Evolutionary conservation across 805 yeast genomes (phyloP), one percentile per base, ranked within the genome.

Genomic region (Saccharomyces eubayanus): DNA sequence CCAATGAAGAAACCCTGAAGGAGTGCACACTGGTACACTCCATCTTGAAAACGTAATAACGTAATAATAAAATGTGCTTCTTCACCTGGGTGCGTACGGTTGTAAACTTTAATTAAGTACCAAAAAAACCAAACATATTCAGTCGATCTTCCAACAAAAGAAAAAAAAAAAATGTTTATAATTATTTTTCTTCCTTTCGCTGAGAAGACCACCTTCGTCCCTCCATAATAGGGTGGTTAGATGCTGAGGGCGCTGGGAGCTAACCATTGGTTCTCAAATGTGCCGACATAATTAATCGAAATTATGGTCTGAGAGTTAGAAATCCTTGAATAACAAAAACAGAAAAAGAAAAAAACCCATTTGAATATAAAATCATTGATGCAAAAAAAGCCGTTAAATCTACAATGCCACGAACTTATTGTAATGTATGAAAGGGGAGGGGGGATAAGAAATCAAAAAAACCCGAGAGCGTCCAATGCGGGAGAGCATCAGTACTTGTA

Each of bases 121-220:
- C 66, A 66, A 66, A 67, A 60, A 59, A 62, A 64, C 60, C 70
- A 62, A 67, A 66, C 71, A 57, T 66, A 57, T 63, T 55, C 62
- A 60, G 71, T 64, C 71, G 65, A 62, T 55, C 51, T 47, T 43
- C 48, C 45, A n/a, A 16, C 16, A 11, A 11, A 21, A 11, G 20
- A 16, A 6, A 16, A 36, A 10, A 11, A 16, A 36, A 16, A n/a
- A 21, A 6, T 3, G 24, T 8, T 36, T 5, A 8, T 6, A 6
- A 31, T 27, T 8, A 5, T 20, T 49, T 47, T 46, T 10, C 8
- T 8, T 28, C 14, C 11, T 16, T 28, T 11, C 41, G n/a, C 20
- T 6, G 20, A 11, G 20, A 16, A 36, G 43, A 36, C 43, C 43
- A 36, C 43, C 43, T 36, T 64, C 60, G 71, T 64, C 71, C 66